Conservation (phyloP, 176 grass and related monocot genomes). For the Cocos nucifera region DNA sequence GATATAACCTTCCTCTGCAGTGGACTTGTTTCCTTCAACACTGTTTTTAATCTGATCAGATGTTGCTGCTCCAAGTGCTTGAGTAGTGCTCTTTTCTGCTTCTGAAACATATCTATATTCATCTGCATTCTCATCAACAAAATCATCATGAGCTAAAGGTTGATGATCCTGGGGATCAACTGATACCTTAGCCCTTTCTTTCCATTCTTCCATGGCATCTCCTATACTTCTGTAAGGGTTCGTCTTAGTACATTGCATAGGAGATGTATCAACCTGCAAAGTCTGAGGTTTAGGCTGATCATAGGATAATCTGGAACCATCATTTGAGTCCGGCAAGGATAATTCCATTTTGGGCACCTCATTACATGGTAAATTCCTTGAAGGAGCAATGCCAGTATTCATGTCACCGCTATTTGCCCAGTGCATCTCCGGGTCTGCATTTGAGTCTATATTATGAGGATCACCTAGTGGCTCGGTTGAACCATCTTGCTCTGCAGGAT, state of each 20-base stretch:
- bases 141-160: slow-evolving; percentile 36
- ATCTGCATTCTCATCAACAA: slow-evolving; percentile 56
- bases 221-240: slow-evolving; percentile 89
- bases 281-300: slow-evolving; percentile 45
- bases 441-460: slow-evolving; percentile 39
- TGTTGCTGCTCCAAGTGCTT: slow-evolving; percentile 74
- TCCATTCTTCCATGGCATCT: slow-evolving; percentile 86
- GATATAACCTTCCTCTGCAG: slow-evolving; percentile 37
- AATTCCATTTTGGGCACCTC: slow-evolving; percentile 55
- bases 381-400: slow-evolving; percentile 46
- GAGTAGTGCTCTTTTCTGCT: slow-evolving; percentile 77
- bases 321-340: slow-evolving; percentile 46
- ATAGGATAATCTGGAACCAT: slow-evolving; percentile 55
- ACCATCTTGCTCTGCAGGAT: slow-evolving; percentile 29
- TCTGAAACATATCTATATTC: slow-evolving; percentile 71
- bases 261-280: slow-evolving; percentile 37
- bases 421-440: slow-evolving; percentile 48
- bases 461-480: slow-evolving; percentile 20
- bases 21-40: slow-evolving; percentile 35
- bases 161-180: slow-evolving; percentile 58
- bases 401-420: slow-evolving; percentile 63
- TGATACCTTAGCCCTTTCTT: slow-evolving; percentile 84
- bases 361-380: slow-evolving; percentile 51
- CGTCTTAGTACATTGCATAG: slow-evolving; percentile 43
- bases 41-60: slow-evolving; percentile 57